Evolutionary conservation across 140 eudicot genomes (phyloP).

Genomic region (Cichorium intybus): DNA sequence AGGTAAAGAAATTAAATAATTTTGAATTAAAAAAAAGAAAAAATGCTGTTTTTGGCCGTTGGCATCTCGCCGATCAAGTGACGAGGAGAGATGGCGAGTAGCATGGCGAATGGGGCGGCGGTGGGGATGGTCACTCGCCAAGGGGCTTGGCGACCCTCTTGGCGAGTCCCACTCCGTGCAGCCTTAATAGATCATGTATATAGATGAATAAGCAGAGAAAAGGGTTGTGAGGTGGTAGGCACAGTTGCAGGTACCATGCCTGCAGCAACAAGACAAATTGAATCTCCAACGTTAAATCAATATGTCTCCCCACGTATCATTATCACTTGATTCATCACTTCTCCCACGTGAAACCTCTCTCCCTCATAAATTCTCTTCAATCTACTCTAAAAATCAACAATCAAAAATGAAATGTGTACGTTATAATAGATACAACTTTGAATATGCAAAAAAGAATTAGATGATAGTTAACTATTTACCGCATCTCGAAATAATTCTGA

Average conservation of each 20-base stretch:
- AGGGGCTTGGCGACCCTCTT: no score
- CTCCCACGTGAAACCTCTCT: not conserved
- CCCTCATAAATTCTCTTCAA: not conserved
- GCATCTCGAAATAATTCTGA: no score
- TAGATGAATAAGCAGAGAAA: not conserved
- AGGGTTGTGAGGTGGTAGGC: not conserved
- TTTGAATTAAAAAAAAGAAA: no score
- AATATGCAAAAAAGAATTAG: no score
- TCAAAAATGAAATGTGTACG: not conserved
- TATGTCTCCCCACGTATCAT: slow-evolving; percentile 11
- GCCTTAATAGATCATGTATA: not conserved
- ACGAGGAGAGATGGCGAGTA: no score
- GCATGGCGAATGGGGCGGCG: no score
- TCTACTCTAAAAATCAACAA: not conserved
- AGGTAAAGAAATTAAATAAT: no score
- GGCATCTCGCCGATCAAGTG: no score
- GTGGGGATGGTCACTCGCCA: no score
- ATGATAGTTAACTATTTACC: no score
- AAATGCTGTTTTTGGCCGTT: no score
- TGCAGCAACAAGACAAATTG: slow-evolving; percentile 29
- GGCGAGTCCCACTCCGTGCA: no score
- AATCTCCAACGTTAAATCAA: slow-evolving; percentile 18
- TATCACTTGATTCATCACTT: slow-evolving; percentile 5
- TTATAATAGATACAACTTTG: not conserved
- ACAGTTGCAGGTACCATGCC: not conserved